Base-by-base conservation (phyloP, 306 rosid species). In the Biancaea sappan region DNA sequence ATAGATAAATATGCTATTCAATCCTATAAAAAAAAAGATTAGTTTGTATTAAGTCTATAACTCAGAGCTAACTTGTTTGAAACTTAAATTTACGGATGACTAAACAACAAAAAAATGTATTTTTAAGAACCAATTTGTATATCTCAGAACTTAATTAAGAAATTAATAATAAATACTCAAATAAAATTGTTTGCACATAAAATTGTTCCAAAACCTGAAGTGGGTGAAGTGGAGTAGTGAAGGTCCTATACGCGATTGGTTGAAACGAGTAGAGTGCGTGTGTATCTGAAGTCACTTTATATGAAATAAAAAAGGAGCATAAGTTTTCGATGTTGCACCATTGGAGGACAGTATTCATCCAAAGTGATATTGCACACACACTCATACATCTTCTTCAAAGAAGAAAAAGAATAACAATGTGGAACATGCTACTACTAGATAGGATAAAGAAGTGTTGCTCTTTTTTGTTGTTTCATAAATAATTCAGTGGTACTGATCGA, bases 211-310 rank as follows among this genome's bases (percentile, higher is more conserved):
- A 12, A 16, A 8, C n/a, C 14, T 2, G 5, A 34, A 61, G 67
- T 60, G 46, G 66, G 22, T 7, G 22, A 8, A 10, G 16, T n/a
- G n/a, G 41, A 6, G 37, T 18, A 6, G 37, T 18, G 15, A n/a
- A 18, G 34, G 22, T 32, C 15, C 1, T 7, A 32, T n/a, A 32
- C 66, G 66, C 65, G 41, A 15, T 28, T 32, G 28, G 47, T 12
- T 61, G 24, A 18, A 61, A 61, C 47, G 47, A 61, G 67, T 61
- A 61, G 29, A 34, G 65, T 59, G 65, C 65, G 65, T 61, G 67
- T 61, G 47, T 9, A 41, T 61, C 67, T 61, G 35, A 61, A 13
- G 67, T 61, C 66, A 60, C 44, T 60, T 4, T 32, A 9, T 2
- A 32, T 16, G 44, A 21, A 26, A 32, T 2, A 46, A 60, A 32